Evolutionary conservation across 1,284 basidiomycete genomes (phyloP), one percentile per base, ranked within the genome.

Genomic region (Rhodotorula sp.): DNA sequence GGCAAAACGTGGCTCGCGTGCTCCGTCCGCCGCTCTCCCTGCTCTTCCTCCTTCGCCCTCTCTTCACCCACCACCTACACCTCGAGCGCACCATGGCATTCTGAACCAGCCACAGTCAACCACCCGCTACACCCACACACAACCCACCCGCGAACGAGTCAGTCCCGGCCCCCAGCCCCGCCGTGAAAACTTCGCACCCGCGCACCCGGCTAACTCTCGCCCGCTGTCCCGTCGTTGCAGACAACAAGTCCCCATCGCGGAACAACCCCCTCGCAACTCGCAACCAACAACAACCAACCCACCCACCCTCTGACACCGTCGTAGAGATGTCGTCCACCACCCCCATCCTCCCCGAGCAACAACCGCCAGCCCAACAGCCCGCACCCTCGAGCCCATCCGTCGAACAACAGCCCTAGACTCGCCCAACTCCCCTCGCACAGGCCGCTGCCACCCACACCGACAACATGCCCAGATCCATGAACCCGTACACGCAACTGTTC

Each of bases 391-490:
- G 57, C 40, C 34, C 50, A 13, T 30, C 59, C 20, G 22, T 53
- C 31, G 40, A 52, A 30, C 37, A 52, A 5, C 30, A 34, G 20
- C 66, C 57, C 30, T 59, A 59, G 57, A 54, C 50, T 26, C 34
- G 30, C 31, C 24, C 53, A 26, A n/a, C n/a, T n/a, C n/a, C 31
- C 48, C 9, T 5, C 57, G 28, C 30, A 31, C 58, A 37, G 30
- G 46, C 61, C 20, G 53, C 53, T 22, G 24, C 53, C 28, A 37
- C 51, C 44, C 40, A 30, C 40, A 30, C 51, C 44, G 9, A 3
- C 56, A 48, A 44, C 44, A 62, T 51, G 47, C 31, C 40, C 50
- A 47, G 30, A 48, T 26, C 65, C 50, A 65, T 68, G 65, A 71
- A 59, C 63, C 59, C 55, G 48, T 57, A 65, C 56, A 59, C 57